Evolutionary conservation across 2,329 filamentous ascomycete genomes (phyloP).

Genomic region (Ambrosiella cleistominuta): DNA sequence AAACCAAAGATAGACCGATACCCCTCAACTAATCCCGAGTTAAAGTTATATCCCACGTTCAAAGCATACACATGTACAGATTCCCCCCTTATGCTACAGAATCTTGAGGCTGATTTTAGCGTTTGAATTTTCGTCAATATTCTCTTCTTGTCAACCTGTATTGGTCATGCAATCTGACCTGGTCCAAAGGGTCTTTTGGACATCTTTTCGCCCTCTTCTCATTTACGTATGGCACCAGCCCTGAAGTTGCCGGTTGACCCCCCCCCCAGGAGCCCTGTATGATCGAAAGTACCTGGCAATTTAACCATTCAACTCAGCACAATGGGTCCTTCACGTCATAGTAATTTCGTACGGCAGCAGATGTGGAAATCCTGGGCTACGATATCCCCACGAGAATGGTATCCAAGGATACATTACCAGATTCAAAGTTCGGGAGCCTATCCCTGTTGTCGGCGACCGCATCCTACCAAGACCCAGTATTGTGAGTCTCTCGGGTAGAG

Average conservation of each 20-base stretch:
- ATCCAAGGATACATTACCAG: not conserved
- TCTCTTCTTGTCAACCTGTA: no score
- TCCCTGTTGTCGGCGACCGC: not conserved
- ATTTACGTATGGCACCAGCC: not conserved
- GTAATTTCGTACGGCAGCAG: not conserved
- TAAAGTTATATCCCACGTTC: no score
- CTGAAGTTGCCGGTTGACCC: not conserved
- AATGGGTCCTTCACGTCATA: not conserved
- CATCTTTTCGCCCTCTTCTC: not conserved
- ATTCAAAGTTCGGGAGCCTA: not conserved
- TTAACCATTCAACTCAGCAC: not conserved
- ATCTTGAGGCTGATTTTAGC: no score
- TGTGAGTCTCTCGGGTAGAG: not conserved
- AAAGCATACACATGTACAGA: no score
- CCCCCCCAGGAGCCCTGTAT: not conserved
- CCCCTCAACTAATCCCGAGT: no score
- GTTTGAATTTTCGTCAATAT: no score
- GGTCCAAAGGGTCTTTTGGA: not conserved
- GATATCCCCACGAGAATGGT: not conserved
- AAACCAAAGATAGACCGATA: no score
- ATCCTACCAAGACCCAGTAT: not conserved
- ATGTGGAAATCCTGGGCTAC: no score
- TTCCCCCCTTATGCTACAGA: no score
- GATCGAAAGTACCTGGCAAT: not conserved
- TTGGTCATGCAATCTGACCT: not conserved